phyloP scores from a whole-genome alignment of 805 yeast species.

The Candida oleophila region DNA sequence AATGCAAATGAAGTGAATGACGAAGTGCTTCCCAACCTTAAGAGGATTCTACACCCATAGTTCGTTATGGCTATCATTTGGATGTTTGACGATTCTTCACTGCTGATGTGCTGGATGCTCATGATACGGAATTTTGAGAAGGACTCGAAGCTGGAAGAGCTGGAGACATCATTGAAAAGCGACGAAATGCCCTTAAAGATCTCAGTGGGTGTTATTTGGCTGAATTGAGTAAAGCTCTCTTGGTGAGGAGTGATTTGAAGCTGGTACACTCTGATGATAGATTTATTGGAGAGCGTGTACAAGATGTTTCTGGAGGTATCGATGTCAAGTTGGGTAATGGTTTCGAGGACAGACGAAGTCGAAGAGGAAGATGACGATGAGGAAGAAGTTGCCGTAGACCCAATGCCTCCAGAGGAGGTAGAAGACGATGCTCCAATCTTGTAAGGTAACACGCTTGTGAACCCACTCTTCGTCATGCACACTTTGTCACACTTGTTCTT shows the following conservation, averaged over 20 bases:
- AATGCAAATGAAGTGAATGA: slow-evolving; percentile 21
- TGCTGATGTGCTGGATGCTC: slow-evolving; percentile 59
- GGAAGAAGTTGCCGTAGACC: background rate
- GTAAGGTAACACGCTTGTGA: slow-evolving; percentile 35
- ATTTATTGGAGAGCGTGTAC: slow-evolving; percentile 79
- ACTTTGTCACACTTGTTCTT: slow-evolving; percentile 78
- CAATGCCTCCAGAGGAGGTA: slow-evolving; percentile 9
- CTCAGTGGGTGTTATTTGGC: slow-evolving; percentile 43
- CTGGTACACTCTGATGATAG: slow-evolving; percentile 78
- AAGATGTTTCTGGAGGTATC: slow-evolving; percentile 77
- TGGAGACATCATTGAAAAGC: slow-evolving; percentile 45
- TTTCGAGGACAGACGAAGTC: slow-evolving; percentile 44
- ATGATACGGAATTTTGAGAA: slow-evolving; percentile 55
- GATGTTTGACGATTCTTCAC: slow-evolving; percentile 63
- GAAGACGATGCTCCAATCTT: slow-evolving; percentile 29
- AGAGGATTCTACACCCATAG: slow-evolving; percentile 77
- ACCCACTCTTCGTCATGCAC: slow-evolving; percentile 71
- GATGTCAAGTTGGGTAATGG: slow-evolving; percentile 60
- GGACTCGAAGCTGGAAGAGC: slow-evolving; percentile 49
- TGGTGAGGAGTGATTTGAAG: slow-evolving; percentile 38
- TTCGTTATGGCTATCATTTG: slow-evolving; percentile 77
- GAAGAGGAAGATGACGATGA: slow-evolving; percentile 8
- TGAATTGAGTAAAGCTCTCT: slow-evolving; percentile 36
- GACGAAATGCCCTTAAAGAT: slow-evolving; percentile 48
- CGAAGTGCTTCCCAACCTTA: slow-evolving; percentile 46